Base-by-base conservation (phyloP, 371 early-diverging fungal genomes). In the Haplosporangium sp. region DNA sequence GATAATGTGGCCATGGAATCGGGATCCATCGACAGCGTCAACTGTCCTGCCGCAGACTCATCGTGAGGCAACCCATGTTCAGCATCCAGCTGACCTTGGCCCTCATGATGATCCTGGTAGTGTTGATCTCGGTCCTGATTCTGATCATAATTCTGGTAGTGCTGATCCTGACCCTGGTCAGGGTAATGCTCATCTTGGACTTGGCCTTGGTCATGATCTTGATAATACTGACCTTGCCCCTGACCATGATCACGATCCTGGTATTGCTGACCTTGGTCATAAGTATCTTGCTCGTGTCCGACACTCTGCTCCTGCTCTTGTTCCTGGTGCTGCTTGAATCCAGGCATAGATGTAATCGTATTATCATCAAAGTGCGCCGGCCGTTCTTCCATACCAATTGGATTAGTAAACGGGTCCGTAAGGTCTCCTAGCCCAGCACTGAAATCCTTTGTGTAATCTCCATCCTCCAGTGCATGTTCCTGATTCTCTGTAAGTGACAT, bases 301-400 rank as follows among this genome's bases (percentile, higher is more conserved):
- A 29, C 29, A 29, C 29, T 29, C 29, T 48, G 42, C 41, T 21
- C 36, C 38, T 38, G 37, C 3, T 11, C 42, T 29, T 59, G n/a
- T 21, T 40, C 36, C 38, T 16, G 37, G 4, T 16, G 13, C 23
- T 63, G 37, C 13, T 60, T 61, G 37, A 69, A 51, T 12, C 59
- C 70, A 47, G 37, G 53, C 40, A 18, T 51, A 1, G 73, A 73
- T 18, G 54, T 53, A 13, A 51, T 58, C 0, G 66, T 75, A 21
- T 69, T 62, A 20, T 75, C 70, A 5, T 52, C 70, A 36, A 75
- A 47, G 43, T 69, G 62, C 40, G 5, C 6, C 6, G 62, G 36
- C 11, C 58, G 56, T n/a, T 29, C 55, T 38, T 55, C 59, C 13
- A 65, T 23, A 2, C 40, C 62, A 1, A 56, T 36, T 1, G 61